A percentile compares a stretch with the other conserved stretches of the same genome.
Evolutionary conservation across 192 early-diverging fungal species (phyloP).

Genomic region (Thamnidium elegans): DNA sequence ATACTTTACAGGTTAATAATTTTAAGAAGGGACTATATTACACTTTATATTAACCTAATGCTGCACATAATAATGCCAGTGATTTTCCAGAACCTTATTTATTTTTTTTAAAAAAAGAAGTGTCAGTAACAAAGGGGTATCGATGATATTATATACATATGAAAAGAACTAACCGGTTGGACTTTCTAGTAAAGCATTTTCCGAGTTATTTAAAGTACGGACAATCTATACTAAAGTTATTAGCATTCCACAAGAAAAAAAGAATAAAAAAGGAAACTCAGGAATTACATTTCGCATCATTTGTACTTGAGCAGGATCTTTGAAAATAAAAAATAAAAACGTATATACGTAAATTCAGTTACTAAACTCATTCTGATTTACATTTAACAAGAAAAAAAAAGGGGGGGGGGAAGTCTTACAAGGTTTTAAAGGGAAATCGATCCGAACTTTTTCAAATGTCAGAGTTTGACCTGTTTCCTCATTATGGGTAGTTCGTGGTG

Average conservation of each 20-base stretch:
- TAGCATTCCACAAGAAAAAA: neutral
- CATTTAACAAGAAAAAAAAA: too few relatives aligned
- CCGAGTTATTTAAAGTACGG: constrained; percentile 41
- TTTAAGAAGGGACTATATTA: neutral
- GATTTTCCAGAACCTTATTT: constrained; percentile 76
- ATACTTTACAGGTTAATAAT: neutral
- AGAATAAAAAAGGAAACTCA: neutral
- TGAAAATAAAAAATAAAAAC: neutral
- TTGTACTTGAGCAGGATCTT: constrained; percentile 18
- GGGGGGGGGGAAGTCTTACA: too few relatives aligned
- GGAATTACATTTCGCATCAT: constrained; percentile 6
- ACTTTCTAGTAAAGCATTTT: constrained; percentile 70
- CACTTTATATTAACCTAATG: constrained; percentile 44
- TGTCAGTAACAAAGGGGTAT: neutral
- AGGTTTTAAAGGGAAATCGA: constrained; percentile 12
- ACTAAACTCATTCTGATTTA: neutral
- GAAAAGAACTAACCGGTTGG: constrained; percentile 43
- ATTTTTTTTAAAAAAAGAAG: neutral
- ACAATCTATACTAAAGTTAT: constrained; percentile 31
- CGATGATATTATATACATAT: neutral
- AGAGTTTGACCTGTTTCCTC: neutral
- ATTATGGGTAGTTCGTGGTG: too few relatives aligned
- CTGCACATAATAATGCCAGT: constrained; percentile 65
- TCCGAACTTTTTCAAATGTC: constrained; percentile 1
- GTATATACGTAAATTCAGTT: neutral